Evolutionary conservation across 306 rosid genomes (phyloP).

Genomic region (Quercus mongolica): DNA sequence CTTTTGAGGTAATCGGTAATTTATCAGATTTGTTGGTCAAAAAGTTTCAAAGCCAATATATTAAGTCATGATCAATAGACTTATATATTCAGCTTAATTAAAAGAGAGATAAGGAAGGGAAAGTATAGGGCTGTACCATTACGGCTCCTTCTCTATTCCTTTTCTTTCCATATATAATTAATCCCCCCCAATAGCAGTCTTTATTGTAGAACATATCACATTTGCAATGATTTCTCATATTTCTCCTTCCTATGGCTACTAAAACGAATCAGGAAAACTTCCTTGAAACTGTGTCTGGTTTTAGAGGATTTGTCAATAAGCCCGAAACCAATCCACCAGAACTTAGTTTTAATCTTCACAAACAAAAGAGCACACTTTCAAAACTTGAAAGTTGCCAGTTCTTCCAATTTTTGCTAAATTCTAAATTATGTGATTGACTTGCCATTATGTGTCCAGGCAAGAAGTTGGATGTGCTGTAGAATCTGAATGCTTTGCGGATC

Average conservation of each 20-base stretch:
- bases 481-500: constrained; percentile 5
- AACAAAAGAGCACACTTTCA: background rate
- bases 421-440: background rate
- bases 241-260: too few species aligned
- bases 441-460: background rate
- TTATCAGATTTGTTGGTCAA: too few species aligned
- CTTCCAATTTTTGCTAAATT: background rate
- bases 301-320: background rate
- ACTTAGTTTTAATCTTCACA: background rate
- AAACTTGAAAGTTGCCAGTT: background rate
- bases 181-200: too few species aligned
- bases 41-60: too few species aligned
- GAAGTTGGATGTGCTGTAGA: background rate
- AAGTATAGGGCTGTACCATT: background rate
- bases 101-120: background rate
- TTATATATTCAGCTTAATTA: background rate
- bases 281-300: background rate
- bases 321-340: background rate
- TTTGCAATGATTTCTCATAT: too few species aligned
- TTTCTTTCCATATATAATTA: too few species aligned
- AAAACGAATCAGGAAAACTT: too few species aligned
- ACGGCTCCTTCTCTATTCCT: too few species aligned
- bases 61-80: too few species aligned
- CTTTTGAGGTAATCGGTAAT: too few species aligned
- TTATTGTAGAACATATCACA: too few species aligned